Conservation (phyloP, 2,329 filamentous ascomycete genomes). For the Trichophyton mentagrophytes region DNA sequence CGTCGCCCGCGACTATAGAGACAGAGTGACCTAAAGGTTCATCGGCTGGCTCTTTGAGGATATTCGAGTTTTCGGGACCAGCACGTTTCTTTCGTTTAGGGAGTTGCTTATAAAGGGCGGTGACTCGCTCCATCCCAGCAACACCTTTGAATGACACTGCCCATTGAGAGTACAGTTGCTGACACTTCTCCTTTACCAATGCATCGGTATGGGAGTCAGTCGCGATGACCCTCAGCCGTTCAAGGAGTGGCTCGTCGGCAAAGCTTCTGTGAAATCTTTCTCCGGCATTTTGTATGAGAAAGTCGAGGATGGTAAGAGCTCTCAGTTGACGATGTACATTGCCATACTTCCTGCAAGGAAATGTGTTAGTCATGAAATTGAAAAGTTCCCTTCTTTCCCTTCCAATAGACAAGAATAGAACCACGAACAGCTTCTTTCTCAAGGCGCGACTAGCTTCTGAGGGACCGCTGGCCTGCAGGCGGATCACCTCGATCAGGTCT, state of each 20-base stretch:
- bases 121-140: constrained; percentile 65
- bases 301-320: constrained; percentile 78
- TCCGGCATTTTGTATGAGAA: constrained; percentile 87
- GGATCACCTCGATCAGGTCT: constrained; percentile 86
- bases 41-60: constrained; percentile 62
- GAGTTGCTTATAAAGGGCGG: constrained; percentile 61
- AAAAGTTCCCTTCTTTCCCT: no score
- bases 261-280: constrained; percentile 75
- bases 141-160: constrained; percentile 66
- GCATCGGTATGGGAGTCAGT: constrained; percentile 74
- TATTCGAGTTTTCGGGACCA: constrained; percentile 67
- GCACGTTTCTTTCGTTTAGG: constrained; percentile 57
- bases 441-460: constrained; percentile 82
- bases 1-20: constrained; percentile 27
- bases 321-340: constrained; percentile 85
- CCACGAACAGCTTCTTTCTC: constrained; percentile 72
- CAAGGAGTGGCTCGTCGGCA: constrained; percentile 79
- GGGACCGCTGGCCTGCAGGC: constrained; percentile 74
- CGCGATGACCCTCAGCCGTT: constrained; percentile 76
- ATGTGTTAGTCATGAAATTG: constrained; percentile 6
- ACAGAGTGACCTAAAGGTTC: constrained; percentile 28
- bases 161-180: constrained; percentile 78
- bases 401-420: background rate
- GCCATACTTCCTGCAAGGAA: constrained; percentile 62
- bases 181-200: constrained; percentile 78